A percentile compares a stretch with the other conserved stretches of the same genome.
These are phyloP conservation scores for Lagenidium sp. DNA, from an alignment of 352 stramenopile species.

Conservation along the genomic window DNA sequence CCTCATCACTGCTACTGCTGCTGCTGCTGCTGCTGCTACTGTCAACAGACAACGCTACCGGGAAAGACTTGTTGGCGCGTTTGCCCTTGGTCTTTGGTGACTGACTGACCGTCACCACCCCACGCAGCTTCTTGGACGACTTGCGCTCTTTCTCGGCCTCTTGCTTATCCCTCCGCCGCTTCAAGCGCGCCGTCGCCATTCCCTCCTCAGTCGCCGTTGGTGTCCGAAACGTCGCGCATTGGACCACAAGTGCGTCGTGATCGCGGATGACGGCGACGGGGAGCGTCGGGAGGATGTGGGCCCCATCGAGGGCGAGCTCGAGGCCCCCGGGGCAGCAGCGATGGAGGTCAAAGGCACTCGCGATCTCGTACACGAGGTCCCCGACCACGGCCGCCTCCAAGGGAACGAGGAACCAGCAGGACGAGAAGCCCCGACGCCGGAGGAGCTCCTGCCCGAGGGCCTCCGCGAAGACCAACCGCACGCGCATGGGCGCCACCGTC, in stretches of 20 bases:
- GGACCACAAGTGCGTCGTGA: conserved; percentile 42
- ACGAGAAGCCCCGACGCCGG: conserved; percentile 33
- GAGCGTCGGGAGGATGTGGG: conserved; percentile 51
- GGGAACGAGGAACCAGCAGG: conserved; percentile 65
- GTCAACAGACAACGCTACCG: no score
- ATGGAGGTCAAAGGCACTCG: conserved; percentile 43
- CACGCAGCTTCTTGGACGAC: conserved; percentile 2
- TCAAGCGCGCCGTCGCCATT: no score
- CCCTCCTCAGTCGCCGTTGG: no score
- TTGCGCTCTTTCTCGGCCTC: conserved; percentile 3
- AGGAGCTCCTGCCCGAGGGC: conserved; percentile 35
- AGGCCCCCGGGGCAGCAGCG: conserved; percentile 33
- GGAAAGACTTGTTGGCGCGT: no score
- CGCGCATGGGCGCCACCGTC: conserved; percentile 9
- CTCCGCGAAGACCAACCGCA: conserved; percentile 51
- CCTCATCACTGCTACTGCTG: conserved; percentile 7
- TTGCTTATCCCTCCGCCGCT: neutral
- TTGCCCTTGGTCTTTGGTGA: conserved; percentile 3
- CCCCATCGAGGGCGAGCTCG: conserved; percentile 44
- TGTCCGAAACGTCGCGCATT: conserved; percentile 19
- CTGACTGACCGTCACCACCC: no score
- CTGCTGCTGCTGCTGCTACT: neutral
- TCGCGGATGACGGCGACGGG: conserved; percentile 50
- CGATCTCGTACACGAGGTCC: conserved; percentile 46
- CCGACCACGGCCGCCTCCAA: conserved; percentile 33